These are phyloP conservation scores for Xylaria sp. DNA, from an alignment of 2,329 filamentous ascomycete species.

Conservation along the genomic window DNA sequence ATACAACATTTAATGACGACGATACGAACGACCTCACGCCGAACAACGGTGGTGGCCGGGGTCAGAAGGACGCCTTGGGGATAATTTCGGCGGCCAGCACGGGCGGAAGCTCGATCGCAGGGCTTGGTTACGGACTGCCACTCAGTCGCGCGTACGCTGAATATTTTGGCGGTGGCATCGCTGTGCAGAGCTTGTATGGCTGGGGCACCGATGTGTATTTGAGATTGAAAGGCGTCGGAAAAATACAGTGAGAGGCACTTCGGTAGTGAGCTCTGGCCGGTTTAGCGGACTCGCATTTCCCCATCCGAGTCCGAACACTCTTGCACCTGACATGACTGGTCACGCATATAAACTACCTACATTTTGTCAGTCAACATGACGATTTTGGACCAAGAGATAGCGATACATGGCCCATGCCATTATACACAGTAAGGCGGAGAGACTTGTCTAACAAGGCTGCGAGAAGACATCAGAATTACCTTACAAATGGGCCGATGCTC, in stretches of 20 bases:
- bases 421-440: not conserved
- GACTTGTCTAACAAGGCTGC: not conserved
- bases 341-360: not conserved
- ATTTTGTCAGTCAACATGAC: not conserved
- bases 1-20: slow-evolving; percentile 89
- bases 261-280: not conserved
- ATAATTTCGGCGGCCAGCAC: slow-evolving; percentile 77
- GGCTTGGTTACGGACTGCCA: slow-evolving; percentile 91
- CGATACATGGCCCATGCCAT: not conserved
- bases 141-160: slow-evolving; percentile 94
- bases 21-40: slow-evolving; percentile 54
- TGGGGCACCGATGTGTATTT: slow-evolving; percentile 84
- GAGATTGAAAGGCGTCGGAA: slow-evolving; percentile 70
- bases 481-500: not conserved
- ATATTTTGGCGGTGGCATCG: slow-evolving; percentile 96
- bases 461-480: not conserved
- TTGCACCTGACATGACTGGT: not conserved
- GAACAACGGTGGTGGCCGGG: slow-evolving; percentile 56
- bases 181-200: slow-evolving; percentile 93
- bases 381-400: not conserved
- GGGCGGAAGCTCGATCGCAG: slow-evolving; percentile 86
- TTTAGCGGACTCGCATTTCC: not conserved
- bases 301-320: not conserved
- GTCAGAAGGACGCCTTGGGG: slow-evolving; percentile 74
- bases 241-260: slow-evolving; percentile 50